Base-by-base conservation (phyloP, 2,329 filamentous ascomycete genomes). In the Xylariaceae sp. region DNA sequence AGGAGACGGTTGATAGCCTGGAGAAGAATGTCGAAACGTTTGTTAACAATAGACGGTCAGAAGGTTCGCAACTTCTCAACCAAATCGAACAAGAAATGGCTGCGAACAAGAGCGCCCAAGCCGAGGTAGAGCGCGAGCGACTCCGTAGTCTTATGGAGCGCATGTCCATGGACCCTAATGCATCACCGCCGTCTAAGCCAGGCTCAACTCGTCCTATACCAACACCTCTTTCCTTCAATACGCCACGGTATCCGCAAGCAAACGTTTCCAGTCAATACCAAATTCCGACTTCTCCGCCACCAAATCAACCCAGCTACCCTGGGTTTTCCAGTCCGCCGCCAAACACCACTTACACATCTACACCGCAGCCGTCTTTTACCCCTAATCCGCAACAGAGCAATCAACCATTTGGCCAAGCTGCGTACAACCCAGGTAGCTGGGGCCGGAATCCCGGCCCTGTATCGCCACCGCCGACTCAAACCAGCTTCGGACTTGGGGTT, bases 21-120 rank as follows among this genome's bases (percentile, higher is more conserved):
- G 87, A 92, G 67, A 95, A 96, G 81, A 99, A 99, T 67, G 95
- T 99, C 1, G 93, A 98, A 63, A 90, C 89, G 0, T 99, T 99
- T 74, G 93, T 99, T 63, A 96, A 92, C 77, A 99, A 99, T 73
- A 85, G 95, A 49, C 81, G 93, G 57, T 89, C 90, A 0, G 95
- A 99, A 77, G 95, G 95, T 3, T 91, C 91, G 0, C 91, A 96
- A 71, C 82, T 99, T 4, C 83, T 99, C 37, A 87, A 85, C 64
- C 89, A 92, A 65, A 99, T 99, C 61, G 92, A 96, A 73, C 87
- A 89, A 64, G 86, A 89, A 48, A 88, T 88, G 67, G 82, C 85
- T 3, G 84, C 81, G 48, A 88, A 72, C 69, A 82, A 84, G 71
- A 75, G 70, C 49, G 75, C 77, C 2, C 81, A 84, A 55, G 91